A percentile compares a stretch with the other conserved stretches of the same genome.
These are phyloP conservation scores for Gossypium thurberi DNA, from an alignment of 345 rosid genomes.

Conservation along the genomic window DNA sequence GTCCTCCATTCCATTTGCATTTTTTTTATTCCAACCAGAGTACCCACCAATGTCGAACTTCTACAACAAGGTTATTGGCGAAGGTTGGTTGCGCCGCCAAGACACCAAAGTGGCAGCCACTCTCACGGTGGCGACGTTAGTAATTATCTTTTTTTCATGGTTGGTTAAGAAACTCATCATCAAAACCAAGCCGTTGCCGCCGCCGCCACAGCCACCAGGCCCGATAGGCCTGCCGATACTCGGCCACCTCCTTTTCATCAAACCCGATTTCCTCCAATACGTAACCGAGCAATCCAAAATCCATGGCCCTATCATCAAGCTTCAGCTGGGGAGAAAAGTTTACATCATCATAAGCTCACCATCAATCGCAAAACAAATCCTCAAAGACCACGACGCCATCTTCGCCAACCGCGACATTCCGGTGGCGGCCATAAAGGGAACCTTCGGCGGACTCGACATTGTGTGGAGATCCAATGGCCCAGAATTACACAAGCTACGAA, in stretches of 20 bases:
- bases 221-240: constrained; percentile 41
- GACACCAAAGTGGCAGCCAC: neutral
- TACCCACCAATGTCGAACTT: neutral
- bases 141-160: neutral
- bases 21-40: neutral
- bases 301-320: constrained; percentile 38
- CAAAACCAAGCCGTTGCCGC: constrained; percentile 19
- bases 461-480: constrained; percentile 33
- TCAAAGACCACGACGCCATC: constrained; percentile 36
- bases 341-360: constrained; percentile 35
- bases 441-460: constrained; percentile 35
- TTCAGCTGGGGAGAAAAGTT: constrained; percentile 34
- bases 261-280: constrained; percentile 37
- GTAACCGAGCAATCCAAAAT: constrained; percentile 24
- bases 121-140: neutral
- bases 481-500: constrained; percentile 35
- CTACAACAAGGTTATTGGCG: neutral
- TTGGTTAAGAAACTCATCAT: constrained; percentile 1
- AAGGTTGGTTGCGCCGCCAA: neutral
- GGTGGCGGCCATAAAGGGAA: constrained; percentile 5
- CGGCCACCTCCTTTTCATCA: constrained; percentile 45
- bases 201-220: constrained; percentile 23
- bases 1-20: too few species aligned
- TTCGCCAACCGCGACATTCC: constrained; percentile 44
- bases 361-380: constrained; percentile 29